Evolutionary conservation across 169 alveolate species (phyloP), one percentile per base, ranked within the genome.

Genomic region (Cryptosporidium canis): DNA sequence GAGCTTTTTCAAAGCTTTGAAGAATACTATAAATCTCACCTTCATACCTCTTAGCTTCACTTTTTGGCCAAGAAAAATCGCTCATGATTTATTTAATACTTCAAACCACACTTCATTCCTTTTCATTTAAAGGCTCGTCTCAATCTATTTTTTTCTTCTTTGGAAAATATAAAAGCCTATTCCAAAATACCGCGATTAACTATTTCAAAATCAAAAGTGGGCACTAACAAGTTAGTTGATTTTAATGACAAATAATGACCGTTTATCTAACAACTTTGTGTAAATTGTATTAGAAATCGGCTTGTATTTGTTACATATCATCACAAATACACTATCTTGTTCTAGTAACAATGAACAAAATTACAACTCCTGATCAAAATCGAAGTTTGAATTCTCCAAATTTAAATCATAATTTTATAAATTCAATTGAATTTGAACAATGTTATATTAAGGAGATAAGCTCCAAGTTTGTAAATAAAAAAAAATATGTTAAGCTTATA

Each of bases 1-100:
- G 95, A 6, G 98, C 97, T 71, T 94, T 94, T 45, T 95, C 98
- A 84, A 96, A 96, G 33, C 93, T 85, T 67, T 93, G 95, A 37
- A 95, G 94, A 29, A 93, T 90, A 67, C 92, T 92, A 18, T 70
- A 77, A 21, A 93, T 68, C 55, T 93, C 95, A 64, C 66, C 72
- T 29, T 90, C 92, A 67, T 83, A 72, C 16, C 85, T 83, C 77
- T 83, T 90, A 31, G 77, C 66, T 67, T 92, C 92, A 11, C 87
- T 45, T 3, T 91, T 77, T 27, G 87, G 55, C 61, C 71, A 58
- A 45, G 45, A 43, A 31, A 77, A 58, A 45, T 77, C 87, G n/a
- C 45, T 77, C 87, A 77, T 77, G 14, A 14, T 44, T 44, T 44
- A 44, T 61, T 61, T n/a, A 29, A 16, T 33, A 61, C 5, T 8